Conservation (phyloP, 345 rosid species). For the Isatis tinctoria region DNA sequence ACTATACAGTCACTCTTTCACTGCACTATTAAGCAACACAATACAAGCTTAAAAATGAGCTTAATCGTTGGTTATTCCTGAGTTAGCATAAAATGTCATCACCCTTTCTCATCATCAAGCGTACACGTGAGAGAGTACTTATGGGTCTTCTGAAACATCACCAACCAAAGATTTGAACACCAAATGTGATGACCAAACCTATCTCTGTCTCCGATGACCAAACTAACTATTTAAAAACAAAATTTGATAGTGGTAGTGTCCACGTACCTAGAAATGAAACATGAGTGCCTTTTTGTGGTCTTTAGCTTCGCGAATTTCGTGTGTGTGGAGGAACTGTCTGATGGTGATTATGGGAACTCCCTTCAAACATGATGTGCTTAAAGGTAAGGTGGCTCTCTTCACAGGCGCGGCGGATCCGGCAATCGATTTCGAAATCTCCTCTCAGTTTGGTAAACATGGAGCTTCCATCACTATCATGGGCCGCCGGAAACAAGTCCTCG, state of each 20-base stretch:
- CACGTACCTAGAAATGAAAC: too few species aligned
- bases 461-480: constrained; percentile 75
- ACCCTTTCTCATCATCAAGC: constrained; percentile 54
- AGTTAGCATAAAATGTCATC: constrained; percentile 54
- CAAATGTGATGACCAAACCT: constrained; percentile 62
- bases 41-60: constrained; percentile 89
- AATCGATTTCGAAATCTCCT: constrained; percentile 68
- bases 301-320: too few species aligned
- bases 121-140: constrained; percentile 55
- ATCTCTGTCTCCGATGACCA: constrained; percentile 18
- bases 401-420: constrained; percentile 89
- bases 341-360: constrained; percentile 50
- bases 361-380: constrained; percentile 48
- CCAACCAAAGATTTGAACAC: constrained; percentile 57
- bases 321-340: too few species aligned
- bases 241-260: too few species aligned
- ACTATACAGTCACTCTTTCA: constrained; percentile 60
- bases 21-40: constrained; percentile 61
- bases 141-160: constrained; percentile 47
- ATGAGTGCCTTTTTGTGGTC: too few species aligned
- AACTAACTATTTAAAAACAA: too few species aligned
- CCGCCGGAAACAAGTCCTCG: constrained; percentile 53
- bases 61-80: constrained; percentile 55
- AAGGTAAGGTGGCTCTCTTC: constrained; percentile 57
- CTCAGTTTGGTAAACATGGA: constrained; percentile 66